Conservation (phyloP, 495 filamentous ascomycete species). For the Penicillium tannophilum region DNA sequence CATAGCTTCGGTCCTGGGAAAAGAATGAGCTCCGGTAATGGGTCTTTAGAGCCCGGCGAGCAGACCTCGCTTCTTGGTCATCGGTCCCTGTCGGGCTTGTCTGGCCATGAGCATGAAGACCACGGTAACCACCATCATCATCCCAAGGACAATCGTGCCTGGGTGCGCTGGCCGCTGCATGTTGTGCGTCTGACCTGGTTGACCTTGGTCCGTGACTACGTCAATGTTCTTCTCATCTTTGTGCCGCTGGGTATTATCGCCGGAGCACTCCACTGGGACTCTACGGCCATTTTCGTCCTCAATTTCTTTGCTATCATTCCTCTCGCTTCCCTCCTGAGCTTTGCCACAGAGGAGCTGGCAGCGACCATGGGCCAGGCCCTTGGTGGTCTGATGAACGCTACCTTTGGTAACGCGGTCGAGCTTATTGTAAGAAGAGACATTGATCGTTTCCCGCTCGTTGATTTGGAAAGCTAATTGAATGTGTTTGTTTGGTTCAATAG, state of each 20-base stretch:
- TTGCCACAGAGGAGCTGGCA: conserved; percentile 92
- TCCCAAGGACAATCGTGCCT: conserved; percentile 41
- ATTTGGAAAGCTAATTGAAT: background rate
- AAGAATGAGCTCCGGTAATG: conserved; percentile 40
- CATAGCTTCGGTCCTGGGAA: conserved; percentile 35
- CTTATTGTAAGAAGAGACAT: conserved; percentile 69
- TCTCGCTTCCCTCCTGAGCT: conserved; percentile 86
- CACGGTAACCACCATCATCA: conserved; percentile 27
- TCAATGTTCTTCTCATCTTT: conserved; percentile 85
- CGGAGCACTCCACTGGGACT: conserved; percentile 69
- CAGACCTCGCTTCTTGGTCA: conserved; percentile 34
- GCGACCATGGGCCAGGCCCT: conserved; percentile 83
- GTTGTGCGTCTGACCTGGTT: conserved; percentile 52
- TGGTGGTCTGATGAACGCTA: conserved; percentile 92
- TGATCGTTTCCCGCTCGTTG: background rate
- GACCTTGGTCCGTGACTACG: conserved; percentile 67
- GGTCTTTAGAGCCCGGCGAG: conserved; percentile 33
- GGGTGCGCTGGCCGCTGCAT: conserved; percentile 59
- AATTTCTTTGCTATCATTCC: conserved; percentile 98
- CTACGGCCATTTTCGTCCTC: conserved; percentile 77
- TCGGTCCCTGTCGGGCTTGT: conserved; percentile 24
- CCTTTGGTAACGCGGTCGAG: conserved; percentile 98
- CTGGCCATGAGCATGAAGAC: conserved; percentile 16
- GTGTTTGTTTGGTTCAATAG: conserved; percentile 43
- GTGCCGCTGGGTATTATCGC: conserved; percentile 87